phyloP scores from a whole-genome alignment of 1,139 yeast species.

The Waltiozyma sp. region DNA sequence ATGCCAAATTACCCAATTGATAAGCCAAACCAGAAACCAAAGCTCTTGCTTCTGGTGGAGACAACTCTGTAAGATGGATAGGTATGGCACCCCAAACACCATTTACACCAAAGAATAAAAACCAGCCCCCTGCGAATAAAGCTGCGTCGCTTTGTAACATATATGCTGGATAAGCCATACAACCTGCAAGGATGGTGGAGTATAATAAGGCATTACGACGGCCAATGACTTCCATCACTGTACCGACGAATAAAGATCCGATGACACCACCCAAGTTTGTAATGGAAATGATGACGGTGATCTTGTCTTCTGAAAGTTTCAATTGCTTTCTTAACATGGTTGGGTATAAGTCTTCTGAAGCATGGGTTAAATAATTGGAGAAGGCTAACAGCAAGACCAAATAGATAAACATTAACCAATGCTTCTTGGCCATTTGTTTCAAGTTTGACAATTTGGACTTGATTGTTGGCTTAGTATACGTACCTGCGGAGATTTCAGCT shows the following conservation, averaged over 20 bases:
- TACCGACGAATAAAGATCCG: conserved; percentile 59
- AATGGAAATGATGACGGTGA: conserved; percentile 36
- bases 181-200: conserved; percentile 61
- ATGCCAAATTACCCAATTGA: conserved; percentile 76
- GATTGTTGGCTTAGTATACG: conserved; percentile 11
- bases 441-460: conserved; percentile 14
- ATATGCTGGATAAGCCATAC: conserved; percentile 45
- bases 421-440: conserved; percentile 15
- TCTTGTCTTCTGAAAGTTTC: conserved; percentile 25
- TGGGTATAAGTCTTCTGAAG: conserved; percentile 44
- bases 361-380: conserved; percentile 42
- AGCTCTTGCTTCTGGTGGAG: conserved; percentile 69
- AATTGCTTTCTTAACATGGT: conserved; percentile 35
- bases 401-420: conserved; percentile 25
- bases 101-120: conserved; percentile 71
- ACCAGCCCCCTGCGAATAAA: conserved; percentile 69
- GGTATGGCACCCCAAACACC: conserved; percentile 89
- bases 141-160: conserved; percentile 30
- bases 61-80: conserved; percentile 61
- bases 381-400: conserved; percentile 37
- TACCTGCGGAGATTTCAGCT: conserved; percentile 28
- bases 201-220: conserved; percentile 45
- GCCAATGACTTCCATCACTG: conserved; percentile 47
- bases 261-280: conserved; percentile 54
- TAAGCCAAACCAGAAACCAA: conserved; percentile 68